Percentiles rank a stretch among this genome's conserved stretches.
phyloP scores from a whole-genome alignment of 1,139 yeast species.

The Diutina pseudorugosa region DNA sequence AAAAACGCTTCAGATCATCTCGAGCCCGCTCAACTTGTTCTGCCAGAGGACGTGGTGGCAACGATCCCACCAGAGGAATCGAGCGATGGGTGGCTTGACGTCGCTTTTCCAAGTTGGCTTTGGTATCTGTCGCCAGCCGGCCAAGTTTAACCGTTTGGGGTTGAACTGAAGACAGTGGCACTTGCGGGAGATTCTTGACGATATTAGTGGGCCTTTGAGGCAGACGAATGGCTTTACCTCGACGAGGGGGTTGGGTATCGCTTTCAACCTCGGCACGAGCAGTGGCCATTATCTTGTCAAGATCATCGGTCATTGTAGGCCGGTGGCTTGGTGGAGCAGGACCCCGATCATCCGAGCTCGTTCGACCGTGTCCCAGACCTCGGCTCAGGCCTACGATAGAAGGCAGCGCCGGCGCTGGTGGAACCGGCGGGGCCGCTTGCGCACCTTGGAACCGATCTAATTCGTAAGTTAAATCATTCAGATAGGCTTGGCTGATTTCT shows the following conservation, averaged over 20 bases:
- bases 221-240: background rate
- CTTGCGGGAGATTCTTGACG: background rate
- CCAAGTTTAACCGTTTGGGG: background rate
- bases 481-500: background rate
- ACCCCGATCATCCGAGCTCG: background rate
- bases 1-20: background rate
- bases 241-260: background rate
- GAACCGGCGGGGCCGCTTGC: background rate
- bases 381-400: background rate
- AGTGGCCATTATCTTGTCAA: conserved; percentile 1
- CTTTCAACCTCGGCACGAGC: conserved; percentile 1
- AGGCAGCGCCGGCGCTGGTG: background rate
- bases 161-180: background rate
- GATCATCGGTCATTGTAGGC: background rate
- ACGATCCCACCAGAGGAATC: background rate
- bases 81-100: background rate
- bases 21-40: background rate
- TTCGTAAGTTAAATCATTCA: background rate
- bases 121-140: background rate
- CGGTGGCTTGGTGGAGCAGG: background rate
- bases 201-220: background rate
- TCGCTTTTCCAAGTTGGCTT: background rate
- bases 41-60: conserved; percentile 3
- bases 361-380: background rate
- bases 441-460: background rate